These are phyloP conservation scores for Salix suchowensis DNA, from an alignment of 345 rosid genomes.

Conservation along the genomic window DNA sequence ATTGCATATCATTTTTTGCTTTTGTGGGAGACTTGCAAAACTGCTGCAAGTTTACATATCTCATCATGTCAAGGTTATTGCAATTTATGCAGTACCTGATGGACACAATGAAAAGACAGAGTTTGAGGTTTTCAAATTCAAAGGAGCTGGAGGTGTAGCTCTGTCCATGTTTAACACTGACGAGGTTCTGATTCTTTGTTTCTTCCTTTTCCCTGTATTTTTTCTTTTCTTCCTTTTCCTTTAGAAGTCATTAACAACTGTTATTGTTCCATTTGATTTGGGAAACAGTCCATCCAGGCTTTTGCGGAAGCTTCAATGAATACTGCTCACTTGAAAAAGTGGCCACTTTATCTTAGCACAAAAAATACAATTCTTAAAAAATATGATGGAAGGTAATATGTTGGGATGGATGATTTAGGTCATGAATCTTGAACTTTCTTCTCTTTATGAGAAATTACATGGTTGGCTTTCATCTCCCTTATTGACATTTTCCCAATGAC, in stretches of 20 bases:
- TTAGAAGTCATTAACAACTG: neutral
- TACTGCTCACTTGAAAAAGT: slow-evolving; percentile 84
- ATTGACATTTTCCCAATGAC: neutral
- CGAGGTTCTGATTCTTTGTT: slow-evolving; percentile 44
- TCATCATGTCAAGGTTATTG: neutral
- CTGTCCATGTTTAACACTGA: slow-evolving; percentile 94
- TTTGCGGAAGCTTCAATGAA: slow-evolving; percentile 96
- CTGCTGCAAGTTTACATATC: neutral
- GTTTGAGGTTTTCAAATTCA: slow-evolving; percentile 74
- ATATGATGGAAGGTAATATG: slow-evolving; percentile 86
- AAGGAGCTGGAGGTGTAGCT: slow-evolving; percentile 90
- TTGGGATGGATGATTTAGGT: neutral
- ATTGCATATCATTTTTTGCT: neutral
- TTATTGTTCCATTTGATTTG: slow-evolving; percentile 6
- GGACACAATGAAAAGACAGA: slow-evolving; percentile 64
- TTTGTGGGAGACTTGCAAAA: neutral
- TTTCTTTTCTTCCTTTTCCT: neutral
- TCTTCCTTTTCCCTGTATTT: neutral
- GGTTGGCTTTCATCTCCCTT: neutral
- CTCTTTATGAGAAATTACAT: neutral
- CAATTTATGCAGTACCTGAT: slow-evolving; percentile 52
- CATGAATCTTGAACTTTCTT: neutral
- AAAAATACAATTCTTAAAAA: slow-evolving; percentile 97
- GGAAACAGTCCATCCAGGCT: slow-evolving; percentile 69
- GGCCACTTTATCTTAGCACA: slow-evolving; percentile 99